Conservation (phyloP, 768 basidiomycete genomes). For the Mycena haematopus region DNA sequence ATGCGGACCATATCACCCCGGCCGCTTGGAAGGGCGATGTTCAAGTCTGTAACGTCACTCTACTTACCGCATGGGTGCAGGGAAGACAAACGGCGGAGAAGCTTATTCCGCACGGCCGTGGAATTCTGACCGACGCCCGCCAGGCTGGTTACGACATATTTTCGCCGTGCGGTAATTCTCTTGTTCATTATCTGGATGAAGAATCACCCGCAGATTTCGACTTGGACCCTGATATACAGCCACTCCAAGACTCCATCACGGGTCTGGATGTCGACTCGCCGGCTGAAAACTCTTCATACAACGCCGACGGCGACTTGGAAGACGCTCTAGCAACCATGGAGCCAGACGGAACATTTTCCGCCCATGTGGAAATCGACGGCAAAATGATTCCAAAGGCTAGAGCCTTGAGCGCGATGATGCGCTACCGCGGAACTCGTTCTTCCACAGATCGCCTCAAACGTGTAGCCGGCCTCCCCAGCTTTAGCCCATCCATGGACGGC, state of each 20-base stretch:
- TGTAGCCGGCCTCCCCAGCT: slow-evolving; percentile 4
- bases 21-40: slow-evolving; percentile 23
- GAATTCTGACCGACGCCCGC: not conserved
- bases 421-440: too few species aligned
- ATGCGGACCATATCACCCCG: too few species aligned
- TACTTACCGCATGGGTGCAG: slow-evolving; percentile 3
- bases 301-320: not conserved
- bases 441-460: not conserved
- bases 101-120: not conserved
- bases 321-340: too few species aligned
- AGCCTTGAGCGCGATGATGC: slow-evolving; percentile 4
- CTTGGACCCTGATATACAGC: not conserved
- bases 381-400: slow-evolving; percentile 7
- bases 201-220: not conserved
- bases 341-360: not conserved
- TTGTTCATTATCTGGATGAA: not conserved
- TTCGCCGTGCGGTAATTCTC: not conserved
- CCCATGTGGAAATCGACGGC: not conserved
- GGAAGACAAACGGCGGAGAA: slow-evolving; percentile 8
- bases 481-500: not conserved
- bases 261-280: not conserved
- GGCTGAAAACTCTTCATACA: not conserved
- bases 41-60: slow-evolving; percentile 24
- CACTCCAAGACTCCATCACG: not conserved
- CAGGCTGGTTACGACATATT: not conserved